Evolutionary conservation across 2,329 filamentous ascomycete species (phyloP).

Genomic region (Capronia americana): DNA sequence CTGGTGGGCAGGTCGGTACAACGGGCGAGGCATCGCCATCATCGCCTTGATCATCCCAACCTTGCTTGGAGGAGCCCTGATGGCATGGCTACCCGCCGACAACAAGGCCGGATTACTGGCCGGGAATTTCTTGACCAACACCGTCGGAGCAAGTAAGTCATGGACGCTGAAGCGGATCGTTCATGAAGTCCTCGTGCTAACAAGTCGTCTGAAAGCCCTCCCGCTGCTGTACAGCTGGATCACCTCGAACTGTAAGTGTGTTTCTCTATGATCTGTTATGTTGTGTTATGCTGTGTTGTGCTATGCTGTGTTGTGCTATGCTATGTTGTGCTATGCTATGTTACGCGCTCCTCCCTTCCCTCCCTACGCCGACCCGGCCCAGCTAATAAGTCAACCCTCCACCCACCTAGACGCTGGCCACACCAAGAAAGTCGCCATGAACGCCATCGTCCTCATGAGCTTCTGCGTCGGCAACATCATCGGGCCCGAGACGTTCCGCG

Average conservation of each 20-base stretch:
- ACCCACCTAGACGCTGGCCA: slow-evolving; percentile 48
- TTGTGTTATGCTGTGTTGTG: not conserved
- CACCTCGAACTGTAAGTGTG: slow-evolving; percentile 48
- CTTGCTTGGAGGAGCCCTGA: slow-evolving; percentile 51
- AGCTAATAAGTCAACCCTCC: not conserved
- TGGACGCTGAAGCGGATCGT: not conserved
- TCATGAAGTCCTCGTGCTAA: not conserved
- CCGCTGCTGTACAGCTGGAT: slow-evolving; percentile 55
- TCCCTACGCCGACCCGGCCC: not conserved
- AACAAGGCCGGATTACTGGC: slow-evolving; percentile 52
- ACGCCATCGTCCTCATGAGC: slow-evolving; percentile 53
- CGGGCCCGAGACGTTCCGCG: slow-evolving; percentile 54
- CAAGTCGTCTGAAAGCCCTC: slow-evolving; percentile 39
- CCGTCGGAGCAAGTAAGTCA: slow-evolving; percentile 46
- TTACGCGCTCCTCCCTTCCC: no score
- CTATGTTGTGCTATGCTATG: no score
- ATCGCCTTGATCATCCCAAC: slow-evolving; percentile 54
- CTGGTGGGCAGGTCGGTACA: slow-evolving; percentile 48
- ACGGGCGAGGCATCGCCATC: slow-evolving; percentile 52
- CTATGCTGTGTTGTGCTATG: not conserved
- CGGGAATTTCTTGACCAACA: slow-evolving; percentile 54
- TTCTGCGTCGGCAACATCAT: slow-evolving; percentile 54
- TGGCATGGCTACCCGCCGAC: slow-evolving; percentile 46
- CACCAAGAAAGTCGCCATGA: slow-evolving; percentile 58
- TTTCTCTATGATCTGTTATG: not conserved